Evolutionary conservation across 2,329 filamentous ascomycete genomes (phyloP).

Genomic region (Raffaelea deltoideospora): DNA sequence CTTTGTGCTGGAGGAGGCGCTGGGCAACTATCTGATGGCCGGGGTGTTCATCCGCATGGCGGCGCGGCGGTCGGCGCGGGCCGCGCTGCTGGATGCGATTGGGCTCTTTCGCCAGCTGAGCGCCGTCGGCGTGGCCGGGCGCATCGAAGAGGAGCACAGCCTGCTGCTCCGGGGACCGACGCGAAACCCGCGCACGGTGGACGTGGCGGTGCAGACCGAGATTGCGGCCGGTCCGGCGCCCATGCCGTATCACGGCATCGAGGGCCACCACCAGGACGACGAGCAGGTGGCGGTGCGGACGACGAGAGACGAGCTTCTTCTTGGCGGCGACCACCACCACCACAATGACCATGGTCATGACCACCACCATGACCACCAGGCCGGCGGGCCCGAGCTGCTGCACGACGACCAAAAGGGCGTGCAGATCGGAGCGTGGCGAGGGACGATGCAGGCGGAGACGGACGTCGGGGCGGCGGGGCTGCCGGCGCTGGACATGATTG

Average conservation of each 20-base stretch:
- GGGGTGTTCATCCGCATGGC: constrained; percentile 52
- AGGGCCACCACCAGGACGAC: constrained; percentile 25
- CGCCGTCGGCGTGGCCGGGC: constrained; percentile 51
- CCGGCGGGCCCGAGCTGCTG: background rate
- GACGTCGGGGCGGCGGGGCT: constrained; percentile 35
- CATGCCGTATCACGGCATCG: constrained; percentile 33
- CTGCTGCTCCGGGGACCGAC: constrained; percentile 49
- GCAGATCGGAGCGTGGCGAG: constrained; percentile 47
- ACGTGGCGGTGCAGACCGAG: constrained; percentile 52
- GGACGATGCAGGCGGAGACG: constrained; percentile 41
- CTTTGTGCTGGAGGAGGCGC: constrained; percentile 55
- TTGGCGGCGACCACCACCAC: constrained; percentile 27
- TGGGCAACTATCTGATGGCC: constrained; percentile 60
- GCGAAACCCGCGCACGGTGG: constrained; percentile 40
- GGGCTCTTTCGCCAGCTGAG: constrained; percentile 54
- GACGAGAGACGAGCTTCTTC: no score
- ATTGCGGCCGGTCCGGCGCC: constrained; percentile 42
- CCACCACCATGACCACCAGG: constrained; percentile 26
- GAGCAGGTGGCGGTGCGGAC: no score
- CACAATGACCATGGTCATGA: constrained; percentile 21
- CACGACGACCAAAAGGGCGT: constrained; percentile 38
- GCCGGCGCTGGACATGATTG: constrained; percentile 69
- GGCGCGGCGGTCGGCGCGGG: constrained; percentile 51
- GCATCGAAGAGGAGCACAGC: constrained; percentile 53
- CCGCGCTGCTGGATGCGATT: constrained; percentile 53